Evolutionary conservation across 225 moss, liverwort and hornwort genomes (phyloP).

Genomic region (Marchantia paleacea): DNA sequence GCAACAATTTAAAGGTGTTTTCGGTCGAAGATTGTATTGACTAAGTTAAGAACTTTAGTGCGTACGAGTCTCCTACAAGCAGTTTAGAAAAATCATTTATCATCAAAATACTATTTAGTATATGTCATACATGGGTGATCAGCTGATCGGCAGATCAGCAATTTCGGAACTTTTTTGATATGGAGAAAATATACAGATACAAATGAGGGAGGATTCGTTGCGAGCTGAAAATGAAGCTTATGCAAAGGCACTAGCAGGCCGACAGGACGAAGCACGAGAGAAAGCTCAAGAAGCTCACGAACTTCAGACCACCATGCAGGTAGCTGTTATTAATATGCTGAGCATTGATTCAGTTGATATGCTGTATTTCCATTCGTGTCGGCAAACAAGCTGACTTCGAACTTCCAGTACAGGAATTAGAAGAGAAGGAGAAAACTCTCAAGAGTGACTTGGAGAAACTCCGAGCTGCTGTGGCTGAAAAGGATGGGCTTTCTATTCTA

Average conservation of each 20-base stretch:
- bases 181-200: constrained; percentile 44
- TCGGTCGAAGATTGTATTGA: no score
- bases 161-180: no score
- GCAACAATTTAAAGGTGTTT: no score
- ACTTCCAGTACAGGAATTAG: constrained; percentile 45
- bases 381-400: not conserved
- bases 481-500: constrained; percentile 36
- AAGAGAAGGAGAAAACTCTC: constrained; percentile 47
- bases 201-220: constrained; percentile 67
- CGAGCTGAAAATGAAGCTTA: constrained; percentile 71
- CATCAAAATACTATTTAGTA: no score
- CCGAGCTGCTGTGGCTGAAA: constrained; percentile 52
- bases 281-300: constrained; percentile 62
- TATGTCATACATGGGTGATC: no score
- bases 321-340: constrained; percentile 10
- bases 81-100: no score
- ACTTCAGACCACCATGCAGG: constrained; percentile 54
- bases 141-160: not conserved
- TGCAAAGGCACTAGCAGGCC: constrained; percentile 61
- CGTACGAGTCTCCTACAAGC: no score
- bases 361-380: not conserved
- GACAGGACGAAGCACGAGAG: constrained; percentile 68
- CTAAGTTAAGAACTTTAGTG: no score
- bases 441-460: constrained; percentile 56
- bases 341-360: not conserved